phyloP scores from a whole-genome alignment of 1,284 basidiomycete species.

The Afroboletus lepidellus region DNA sequence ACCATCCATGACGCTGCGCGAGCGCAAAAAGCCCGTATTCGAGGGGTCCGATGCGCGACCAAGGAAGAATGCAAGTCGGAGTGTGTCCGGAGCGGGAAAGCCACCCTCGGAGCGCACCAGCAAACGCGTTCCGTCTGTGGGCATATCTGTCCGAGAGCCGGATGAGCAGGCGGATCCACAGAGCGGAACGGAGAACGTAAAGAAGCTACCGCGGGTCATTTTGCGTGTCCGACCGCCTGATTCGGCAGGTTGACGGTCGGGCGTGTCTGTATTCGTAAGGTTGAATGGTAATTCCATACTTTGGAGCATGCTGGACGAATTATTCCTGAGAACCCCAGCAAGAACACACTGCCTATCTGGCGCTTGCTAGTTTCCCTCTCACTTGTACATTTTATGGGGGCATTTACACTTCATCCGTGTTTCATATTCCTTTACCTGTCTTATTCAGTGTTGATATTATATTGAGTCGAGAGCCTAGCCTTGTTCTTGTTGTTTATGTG shows the following conservation, averaged over 20 bases:
- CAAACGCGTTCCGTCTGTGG: not conserved
- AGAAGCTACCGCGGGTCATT: conserved; percentile 57
- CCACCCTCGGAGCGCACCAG: conserved; percentile 26
- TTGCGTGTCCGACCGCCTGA: conserved; percentile 46
- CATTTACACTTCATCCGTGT: no score
- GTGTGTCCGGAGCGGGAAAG: conserved; percentile 9
- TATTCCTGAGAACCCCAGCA: no score
- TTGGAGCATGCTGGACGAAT: no score
- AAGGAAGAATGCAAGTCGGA: conserved; percentile 1
- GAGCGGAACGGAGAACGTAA: conserved; percentile 21
- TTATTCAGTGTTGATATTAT: no score
- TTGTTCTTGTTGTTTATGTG: no score
- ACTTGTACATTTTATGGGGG: no score
- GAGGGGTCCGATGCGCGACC: not conserved
- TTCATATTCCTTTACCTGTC: no score
- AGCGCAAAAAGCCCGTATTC: conserved; percentile 43
- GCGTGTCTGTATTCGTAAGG: not conserved
- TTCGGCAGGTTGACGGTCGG: not conserved
- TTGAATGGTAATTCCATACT: no score
- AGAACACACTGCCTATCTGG: no score
- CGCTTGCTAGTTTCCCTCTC: no score
- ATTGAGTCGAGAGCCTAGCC: no score
- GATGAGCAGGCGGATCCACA: not conserved
- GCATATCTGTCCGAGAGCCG: not conserved
- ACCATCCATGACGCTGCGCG: conserved; percentile 55